Evolutionary conservation across 2,329 filamentous ascomycete genomes (phyloP), one percentile per base, ranked within the genome.

Genomic region (Hawksworthiomyces lignivorus): DNA sequence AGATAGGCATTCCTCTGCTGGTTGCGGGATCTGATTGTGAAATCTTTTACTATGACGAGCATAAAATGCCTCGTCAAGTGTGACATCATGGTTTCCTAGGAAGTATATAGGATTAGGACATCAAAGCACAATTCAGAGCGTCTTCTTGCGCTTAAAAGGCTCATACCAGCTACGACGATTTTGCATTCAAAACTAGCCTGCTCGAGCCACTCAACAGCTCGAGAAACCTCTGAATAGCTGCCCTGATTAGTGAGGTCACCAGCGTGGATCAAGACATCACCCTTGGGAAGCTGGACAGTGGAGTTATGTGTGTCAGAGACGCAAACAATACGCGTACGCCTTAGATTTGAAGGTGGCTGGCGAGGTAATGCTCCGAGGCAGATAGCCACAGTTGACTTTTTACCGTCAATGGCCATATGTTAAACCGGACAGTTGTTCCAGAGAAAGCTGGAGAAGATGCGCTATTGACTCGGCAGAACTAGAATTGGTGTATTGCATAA

Each of bases 221-320:
- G 46, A 4, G 27, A 21, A 4, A 51, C 40, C 45, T 80, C 76
- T 7, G 64, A 65, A 49, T 66, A 65, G 49, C 65, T 80, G 14
- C 84, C 84, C 55, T 83, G 77, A 56, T 87, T 87, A 4, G 83
- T 86, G 50, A 89, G 60, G 56, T 89, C 84, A 7, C 84, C 84
- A 2, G 84, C 83, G 55, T 87, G 83, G 37, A 88, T 79, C 26
- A 89, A 67, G 8, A 89, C 75, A 56, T 89, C 82, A 30, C 84
- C 84, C 18, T 70, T 70, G 0, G 84, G 84, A 1, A 87, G 69
- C 52, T 76, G 80, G 51, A 75, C 67, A 3, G 69, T 69, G 50
- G 67, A 70, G 56, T 85, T 85, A 60, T 88, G 83, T 2, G 83
- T 88, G 61, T 89, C 84, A 4, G 84, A 84, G 43, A 88, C 72